Base-by-base conservation (phyloP, 169 alveolate genomes). In the Sarcocystis neurona region DNA sequence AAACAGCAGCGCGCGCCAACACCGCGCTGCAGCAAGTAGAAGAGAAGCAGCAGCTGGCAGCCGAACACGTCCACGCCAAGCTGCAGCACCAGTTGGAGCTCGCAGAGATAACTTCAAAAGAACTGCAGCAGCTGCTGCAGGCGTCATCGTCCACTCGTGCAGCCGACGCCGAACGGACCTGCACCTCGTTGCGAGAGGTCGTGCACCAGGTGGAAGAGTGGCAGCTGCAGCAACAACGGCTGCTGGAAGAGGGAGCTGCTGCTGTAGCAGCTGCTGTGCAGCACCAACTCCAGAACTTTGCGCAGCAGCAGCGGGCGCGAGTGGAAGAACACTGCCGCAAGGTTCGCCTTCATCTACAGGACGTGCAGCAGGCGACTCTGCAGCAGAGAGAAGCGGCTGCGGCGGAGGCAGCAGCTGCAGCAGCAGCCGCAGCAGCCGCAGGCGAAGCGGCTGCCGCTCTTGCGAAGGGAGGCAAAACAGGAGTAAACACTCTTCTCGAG, bases 131-230 rank as follows among this genome's bases (percentile, higher is more conserved):
- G 47, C 15, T 30, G 80, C n/a, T 72, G 80, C 80, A 72, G 50
- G 15, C 50, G 10, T n/a, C 41, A 50, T 46, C n/a, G 80, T 72
- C 80, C 41, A n/a, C 80, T 72, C 56, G 32, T 72, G 80, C 80
- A 37, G 80, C 44, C 15, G 80, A 50, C 56, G 80, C 56, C 1
- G 0, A n/a, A n/a, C n/a, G n/a, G n/a, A n/a, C n/a, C n/a, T n/a
- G n/a, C n/a, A n/a, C n/a, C n/a, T n/a, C n/a, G n/a, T n/a, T n/a
- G n/a, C n/a, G 56, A 72, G 50, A 46, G 41, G 80, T 50, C 6
- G 80, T n/a, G 80, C 80, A 72, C 56, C 80, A 72, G 50, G 56
- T 72, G 80, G 56, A 72, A n/a, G n/a, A n/a, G n/a, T n/a, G n/a
- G 80, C 53, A 56, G 80, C 80, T 72, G 80, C 80, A 72, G 80